Conservation (phyloP, 208 protist species). For the Trichomonas gallinae region DNA sequence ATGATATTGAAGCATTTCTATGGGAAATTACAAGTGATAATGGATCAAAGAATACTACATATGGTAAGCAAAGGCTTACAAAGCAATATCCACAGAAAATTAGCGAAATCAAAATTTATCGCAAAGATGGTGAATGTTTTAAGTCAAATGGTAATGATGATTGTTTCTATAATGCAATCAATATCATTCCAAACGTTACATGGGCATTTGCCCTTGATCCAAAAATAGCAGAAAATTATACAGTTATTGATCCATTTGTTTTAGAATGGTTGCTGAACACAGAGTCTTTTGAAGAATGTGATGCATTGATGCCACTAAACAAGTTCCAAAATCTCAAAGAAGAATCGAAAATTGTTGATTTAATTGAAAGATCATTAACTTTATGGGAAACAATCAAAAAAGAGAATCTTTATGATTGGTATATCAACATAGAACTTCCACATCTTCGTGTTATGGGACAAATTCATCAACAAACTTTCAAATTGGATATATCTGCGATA, state of each 20-base stretch:
- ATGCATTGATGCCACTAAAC: neutral
- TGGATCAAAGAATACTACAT: neutral
- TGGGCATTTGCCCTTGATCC: neutral
- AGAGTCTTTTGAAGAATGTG: neutral
- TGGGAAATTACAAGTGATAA: neutral
- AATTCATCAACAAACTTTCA: neutral
- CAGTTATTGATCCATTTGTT: neutral
- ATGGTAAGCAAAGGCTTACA: neutral
- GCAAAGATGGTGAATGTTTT: too few species aligned
- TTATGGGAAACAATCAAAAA: neutral
- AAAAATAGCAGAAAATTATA: neutral
- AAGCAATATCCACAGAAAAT: neutral
- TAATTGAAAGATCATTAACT: neutral
- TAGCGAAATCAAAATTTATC: neutral
- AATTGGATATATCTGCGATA: neutral
- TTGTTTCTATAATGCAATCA: neutral
- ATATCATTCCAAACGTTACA: neutral
- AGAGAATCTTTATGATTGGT: neutral
- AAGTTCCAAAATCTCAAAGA: neutral
- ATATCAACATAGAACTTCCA: neutral
- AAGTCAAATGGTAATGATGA: too few species aligned
- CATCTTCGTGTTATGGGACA: neutral
- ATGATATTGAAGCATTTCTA: neutral
- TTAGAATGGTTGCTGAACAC: neutral
- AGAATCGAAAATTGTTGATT: neutral